Evolutionary conservation across 176 grass and related monocot genomes (phyloP).

Genomic region (Raddia guianensis): DNA sequence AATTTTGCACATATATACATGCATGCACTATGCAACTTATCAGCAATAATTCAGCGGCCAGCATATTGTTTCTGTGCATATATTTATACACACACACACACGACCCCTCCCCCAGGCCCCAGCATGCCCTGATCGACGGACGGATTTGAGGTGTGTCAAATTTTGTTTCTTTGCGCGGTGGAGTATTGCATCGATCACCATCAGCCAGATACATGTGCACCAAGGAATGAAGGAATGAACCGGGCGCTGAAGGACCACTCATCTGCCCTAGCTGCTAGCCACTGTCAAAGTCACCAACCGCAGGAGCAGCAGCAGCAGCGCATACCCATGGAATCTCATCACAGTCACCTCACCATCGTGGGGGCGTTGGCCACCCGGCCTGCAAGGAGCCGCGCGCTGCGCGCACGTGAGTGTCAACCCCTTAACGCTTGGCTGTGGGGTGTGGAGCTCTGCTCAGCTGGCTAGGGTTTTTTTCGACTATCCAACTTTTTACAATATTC

Average conservation of each 20-base stretch:
- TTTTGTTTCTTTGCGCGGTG: constrained; percentile 46
- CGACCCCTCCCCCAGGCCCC: no score
- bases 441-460: not conserved
- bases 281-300: constrained; percentile 41
- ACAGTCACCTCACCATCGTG: constrained; percentile 1
- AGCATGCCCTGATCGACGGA: not conserved
- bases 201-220: constrained; percentile 32
- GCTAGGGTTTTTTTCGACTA: constrained; percentile 23
- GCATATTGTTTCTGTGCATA: no score
- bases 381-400: not conserved
- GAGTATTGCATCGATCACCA: constrained; percentile 46
- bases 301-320: not conserved
- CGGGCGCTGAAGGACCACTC: constrained; percentile 18
- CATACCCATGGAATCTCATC: constrained; percentile 43
- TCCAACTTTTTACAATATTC: not conserved
- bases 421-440: not conserved
- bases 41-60: no score
- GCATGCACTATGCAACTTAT: no score
- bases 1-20: no score
- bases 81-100: no score
- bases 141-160: constrained; percentile 18
- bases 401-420: constrained; percentile 36
- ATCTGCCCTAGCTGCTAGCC: not conserved
- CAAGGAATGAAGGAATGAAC: not conserved
- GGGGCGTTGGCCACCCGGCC: constrained; percentile 10